Evolutionary conservation across 306 rosid species (phyloP).

Genomic region (Crataegus laevigata): DNA sequence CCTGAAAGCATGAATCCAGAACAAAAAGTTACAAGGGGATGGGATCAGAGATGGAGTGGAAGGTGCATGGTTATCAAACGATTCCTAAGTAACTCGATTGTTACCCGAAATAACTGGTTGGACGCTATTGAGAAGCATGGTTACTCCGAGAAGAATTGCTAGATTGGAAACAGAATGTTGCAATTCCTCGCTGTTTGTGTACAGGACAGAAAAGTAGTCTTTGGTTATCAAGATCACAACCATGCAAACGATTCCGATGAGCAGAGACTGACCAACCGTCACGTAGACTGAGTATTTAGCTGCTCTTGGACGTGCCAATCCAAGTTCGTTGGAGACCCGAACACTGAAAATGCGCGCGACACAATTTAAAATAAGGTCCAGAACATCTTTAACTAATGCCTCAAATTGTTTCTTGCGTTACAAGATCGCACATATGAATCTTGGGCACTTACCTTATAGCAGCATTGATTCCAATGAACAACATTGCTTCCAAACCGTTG

Average conservation of each 20-base stretch:
- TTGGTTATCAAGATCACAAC: conserved; percentile 38
- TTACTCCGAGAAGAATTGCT: conserved; percentile 60
- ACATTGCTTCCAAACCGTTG: conserved; percentile 74
- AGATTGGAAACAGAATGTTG: conserved; percentile 46
- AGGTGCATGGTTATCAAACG: neutral
- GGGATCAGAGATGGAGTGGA: neutral
- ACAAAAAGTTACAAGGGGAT: neutral
- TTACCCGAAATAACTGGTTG: conserved; percentile 87
- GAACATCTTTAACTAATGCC: neutral
- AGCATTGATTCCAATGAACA: conserved; percentile 84
- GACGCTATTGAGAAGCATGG: conserved; percentile 77
- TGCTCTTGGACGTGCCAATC: conserved; percentile 67
- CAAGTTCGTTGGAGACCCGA: conserved; percentile 68
- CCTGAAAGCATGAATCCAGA: conserved; percentile 35
- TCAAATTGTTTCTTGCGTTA: conserved; percentile 1
- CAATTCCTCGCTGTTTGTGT: conserved; percentile 46
- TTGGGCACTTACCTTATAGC: conserved; percentile 57
- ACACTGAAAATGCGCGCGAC: conserved; percentile 20
- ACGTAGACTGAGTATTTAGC: conserved; percentile 67
- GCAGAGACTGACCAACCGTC: conserved; percentile 58
- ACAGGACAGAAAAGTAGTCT: conserved; percentile 47
- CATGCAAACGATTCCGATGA: conserved; percentile 56
- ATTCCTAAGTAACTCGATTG: neutral
- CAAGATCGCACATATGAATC: neutral
- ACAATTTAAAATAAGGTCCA: neutral